Percentiles rank a stretch among this genome's conserved stretches.
phyloP scores from a whole-genome alignment of 257 asterid genomes.

The Perilla frutescens region DNA sequence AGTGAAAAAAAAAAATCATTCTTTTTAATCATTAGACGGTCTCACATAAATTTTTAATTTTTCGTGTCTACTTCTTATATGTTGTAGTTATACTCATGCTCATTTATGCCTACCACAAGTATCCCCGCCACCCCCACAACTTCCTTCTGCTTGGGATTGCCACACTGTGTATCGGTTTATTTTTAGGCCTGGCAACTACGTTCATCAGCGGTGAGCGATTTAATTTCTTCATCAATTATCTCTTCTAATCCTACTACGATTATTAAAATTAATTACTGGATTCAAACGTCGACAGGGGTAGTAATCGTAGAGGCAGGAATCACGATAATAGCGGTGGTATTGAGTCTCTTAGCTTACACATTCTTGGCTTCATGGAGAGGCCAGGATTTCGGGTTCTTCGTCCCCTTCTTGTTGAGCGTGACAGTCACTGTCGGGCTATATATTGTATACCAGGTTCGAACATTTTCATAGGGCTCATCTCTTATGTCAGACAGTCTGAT shows the following conservation, averaged over 20 bases:
- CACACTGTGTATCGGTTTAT: conserved; percentile 35
- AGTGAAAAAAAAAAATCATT: neutral
- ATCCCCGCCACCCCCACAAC: conserved; percentile 27
- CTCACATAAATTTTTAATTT: neutral
- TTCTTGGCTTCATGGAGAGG: no score
- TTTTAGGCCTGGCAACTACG: conserved; percentile 32
- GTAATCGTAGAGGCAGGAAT: conserved; percentile 54
- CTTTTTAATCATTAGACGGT: no score
- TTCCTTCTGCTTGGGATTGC: conserved; percentile 40
- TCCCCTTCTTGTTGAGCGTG: no score
- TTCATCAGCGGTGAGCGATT: conserved; percentile 28
- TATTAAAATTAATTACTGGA: no score
- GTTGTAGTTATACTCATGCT: conserved; percentile 32
- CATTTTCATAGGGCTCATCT: no score
- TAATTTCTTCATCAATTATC: neutral
- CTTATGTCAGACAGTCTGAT: no score
- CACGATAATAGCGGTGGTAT: no score
- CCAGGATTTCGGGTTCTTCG: no score
- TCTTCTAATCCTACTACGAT: no score
- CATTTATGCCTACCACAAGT: conserved; percentile 4
- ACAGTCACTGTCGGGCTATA: no score
- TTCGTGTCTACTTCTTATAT: neutral
- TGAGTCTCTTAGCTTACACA: no score
- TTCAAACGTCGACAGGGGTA: conserved; percentile 42
- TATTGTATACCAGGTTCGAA: no score